Conservation (phyloP, 2,329 filamentous ascomycete genomes). For the Colletotrichum plurivorum region DNA sequence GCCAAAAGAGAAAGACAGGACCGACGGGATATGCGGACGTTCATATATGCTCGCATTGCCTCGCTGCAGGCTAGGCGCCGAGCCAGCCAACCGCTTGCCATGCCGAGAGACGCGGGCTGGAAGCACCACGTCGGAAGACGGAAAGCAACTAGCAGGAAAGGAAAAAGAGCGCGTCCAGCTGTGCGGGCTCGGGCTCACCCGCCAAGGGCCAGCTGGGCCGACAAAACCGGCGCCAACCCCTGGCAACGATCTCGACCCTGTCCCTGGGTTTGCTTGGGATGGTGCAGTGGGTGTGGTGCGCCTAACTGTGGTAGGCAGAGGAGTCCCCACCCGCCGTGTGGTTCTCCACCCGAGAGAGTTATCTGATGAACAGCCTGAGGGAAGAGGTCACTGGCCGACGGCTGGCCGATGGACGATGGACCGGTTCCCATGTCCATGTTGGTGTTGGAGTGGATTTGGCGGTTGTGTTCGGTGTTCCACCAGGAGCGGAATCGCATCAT, state of each 20-base stretch:
- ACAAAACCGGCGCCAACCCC: slow-evolving; percentile 32
- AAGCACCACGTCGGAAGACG: not conserved
- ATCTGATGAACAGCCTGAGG: slow-evolving; percentile 27
- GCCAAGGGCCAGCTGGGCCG: slow-evolving; percentile 31
- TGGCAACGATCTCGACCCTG: slow-evolving; percentile 27
- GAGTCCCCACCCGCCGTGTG: slow-evolving; percentile 9
- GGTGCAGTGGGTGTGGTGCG: slow-evolving; percentile 4
- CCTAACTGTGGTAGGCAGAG: not conserved
- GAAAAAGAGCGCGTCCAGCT: not conserved
- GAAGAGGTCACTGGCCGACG: too few species aligned
- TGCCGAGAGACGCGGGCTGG: slow-evolving; percentile 14
- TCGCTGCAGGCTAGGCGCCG: slow-evolving; percentile 19
- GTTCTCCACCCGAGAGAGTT: slow-evolving; percentile 30
- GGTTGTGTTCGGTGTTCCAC: slow-evolving; percentile 9
- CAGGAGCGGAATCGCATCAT: slow-evolving; percentile 35
- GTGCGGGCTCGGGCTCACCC: slow-evolving; percentile 6
- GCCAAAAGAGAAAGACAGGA: not conserved
- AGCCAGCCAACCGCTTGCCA: slow-evolving; percentile 36
- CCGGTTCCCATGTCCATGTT: not conserved
- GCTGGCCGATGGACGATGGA: not conserved
- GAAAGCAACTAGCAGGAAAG: not conserved
- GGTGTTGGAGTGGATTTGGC: not conserved
- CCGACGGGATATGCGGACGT: slow-evolving; percentile 15
- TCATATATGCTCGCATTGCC: slow-evolving; percentile 29
- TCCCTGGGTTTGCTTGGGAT: not conserved